Evolutionary conservation across 106 monocot genomes (phyloP).

Genomic region (Dioscorea alata): DNA sequence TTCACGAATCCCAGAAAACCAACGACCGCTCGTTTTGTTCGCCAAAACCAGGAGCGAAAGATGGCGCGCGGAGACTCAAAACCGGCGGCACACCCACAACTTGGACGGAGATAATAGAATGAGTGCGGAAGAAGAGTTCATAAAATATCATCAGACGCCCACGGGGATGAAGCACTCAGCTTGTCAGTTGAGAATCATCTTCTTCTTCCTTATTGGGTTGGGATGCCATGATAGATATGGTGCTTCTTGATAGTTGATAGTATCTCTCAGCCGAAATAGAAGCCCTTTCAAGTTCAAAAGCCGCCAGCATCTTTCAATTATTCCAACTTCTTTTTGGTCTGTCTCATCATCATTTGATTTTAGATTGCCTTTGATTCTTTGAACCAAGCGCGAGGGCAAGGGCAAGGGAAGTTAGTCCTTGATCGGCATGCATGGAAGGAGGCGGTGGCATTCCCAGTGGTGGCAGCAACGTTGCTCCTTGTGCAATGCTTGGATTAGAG

Average conservation of each 20-base stretch:
- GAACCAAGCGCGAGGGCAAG: background rate
- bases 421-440: constrained; percentile 1
- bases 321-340: background rate
- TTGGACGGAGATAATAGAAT: background rate
- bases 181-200: no score
- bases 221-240: no score
- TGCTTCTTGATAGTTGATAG: background rate
- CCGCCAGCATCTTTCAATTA: background rate
- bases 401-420: background rate
- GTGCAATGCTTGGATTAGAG: constrained; percentile 30
- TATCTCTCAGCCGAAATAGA: background rate
- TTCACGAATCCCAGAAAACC: background rate
- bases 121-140: background rate
- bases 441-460: constrained; percentile 13
- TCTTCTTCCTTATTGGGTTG: no score
- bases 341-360: no score
- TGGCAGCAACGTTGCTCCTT: background rate
- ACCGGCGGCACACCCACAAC: constrained; percentile 17
- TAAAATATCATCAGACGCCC: background rate
- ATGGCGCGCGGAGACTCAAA: background rate
- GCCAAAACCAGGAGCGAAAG: background rate
- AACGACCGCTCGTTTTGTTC: background rate
- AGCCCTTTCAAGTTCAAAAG: background rate
- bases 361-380: no score
- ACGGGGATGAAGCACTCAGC: background rate